Percentiles rank a stretch among this genome's conserved stretches.
phyloP scores from a whole-genome alignment of 2,329 filamentous ascomycete genomes.

The Coniochaeta ligniaria region DNA sequence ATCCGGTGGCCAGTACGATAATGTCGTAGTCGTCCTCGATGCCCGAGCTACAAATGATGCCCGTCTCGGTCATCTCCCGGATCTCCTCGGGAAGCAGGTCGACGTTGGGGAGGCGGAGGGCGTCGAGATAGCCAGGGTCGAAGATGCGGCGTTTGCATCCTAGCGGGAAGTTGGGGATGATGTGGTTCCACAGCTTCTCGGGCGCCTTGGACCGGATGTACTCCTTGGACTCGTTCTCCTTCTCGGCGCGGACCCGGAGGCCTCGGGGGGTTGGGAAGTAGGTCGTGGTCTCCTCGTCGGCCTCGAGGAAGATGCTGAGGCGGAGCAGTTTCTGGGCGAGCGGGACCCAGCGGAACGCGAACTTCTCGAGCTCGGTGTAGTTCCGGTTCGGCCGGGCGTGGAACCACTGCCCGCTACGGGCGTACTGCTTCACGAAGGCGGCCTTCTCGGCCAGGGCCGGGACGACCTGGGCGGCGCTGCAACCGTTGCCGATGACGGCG shows the following conservation, averaged over 20 bases:
- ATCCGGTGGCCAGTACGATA: conserved; percentile 20
- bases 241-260: conserved; percentile 3
- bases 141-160: conserved; percentile 28
- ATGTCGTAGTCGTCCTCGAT: conserved; percentile 15
- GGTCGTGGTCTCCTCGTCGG: conserved; percentile 12
- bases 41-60: conserved; percentile 14
- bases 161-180: conserved; percentile 23
- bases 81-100: conserved; percentile 19
- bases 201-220: conserved; percentile 21
- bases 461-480: conserved; percentile 26
- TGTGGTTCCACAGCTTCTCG: conserved; percentile 17
- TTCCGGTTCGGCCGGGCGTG: conserved; percentile 15
- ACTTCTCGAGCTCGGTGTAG: conserved; percentile 11
- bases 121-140: conserved; percentile 23
- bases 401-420: conserved; percentile 17
- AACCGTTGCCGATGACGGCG: conserved; percentile 29
- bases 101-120: conserved; percentile 20
- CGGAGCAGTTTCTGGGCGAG: conserved; percentile 11
- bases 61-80: conserved; percentile 16
- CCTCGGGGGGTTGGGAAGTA: conserved; percentile 8
- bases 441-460: conserved; percentile 21
- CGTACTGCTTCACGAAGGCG: conserved; percentile 16
- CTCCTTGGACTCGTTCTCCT: conserved; percentile 6
- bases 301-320: conserved; percentile 14
- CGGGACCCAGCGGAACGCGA: conserved; percentile 14